A percentile compares a stretch with the other conserved stretches of the same genome.
phyloP scores from a whole-genome alignment of 106 monocot species.

The Gastrodia elata region DNA sequence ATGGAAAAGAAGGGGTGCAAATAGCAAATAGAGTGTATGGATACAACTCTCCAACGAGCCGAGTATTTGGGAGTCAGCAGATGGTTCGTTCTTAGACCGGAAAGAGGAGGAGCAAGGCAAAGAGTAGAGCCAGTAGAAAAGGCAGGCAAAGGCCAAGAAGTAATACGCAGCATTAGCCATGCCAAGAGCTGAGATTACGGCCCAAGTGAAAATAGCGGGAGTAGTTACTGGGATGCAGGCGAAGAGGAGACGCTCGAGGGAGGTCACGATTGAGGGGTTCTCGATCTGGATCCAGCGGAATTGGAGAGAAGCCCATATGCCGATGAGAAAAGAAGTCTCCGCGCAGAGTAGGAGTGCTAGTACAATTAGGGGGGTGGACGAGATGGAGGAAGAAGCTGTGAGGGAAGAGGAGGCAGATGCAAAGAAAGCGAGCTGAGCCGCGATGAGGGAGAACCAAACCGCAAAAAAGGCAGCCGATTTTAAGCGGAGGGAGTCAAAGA shows the following conservation, averaged over 20 bases:
- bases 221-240: constrained; percentile 63
- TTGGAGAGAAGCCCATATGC: constrained; percentile 81
- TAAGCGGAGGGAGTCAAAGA: constrained; percentile 69
- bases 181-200: constrained; percentile 65
- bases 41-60: constrained; percentile 71
- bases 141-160: constrained; percentile 45
- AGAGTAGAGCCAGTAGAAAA: constrained; percentile 88
- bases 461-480: constrained; percentile 55
- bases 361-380: constrained; percentile 37
- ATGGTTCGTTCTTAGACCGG: constrained; percentile 31
- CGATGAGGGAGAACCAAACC: constrained; percentile 68
- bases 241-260: constrained; percentile 82
- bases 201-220: constrained; percentile 78
- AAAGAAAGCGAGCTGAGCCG: constrained; percentile 70
- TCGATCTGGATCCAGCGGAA: constrained; percentile 86
- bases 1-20: constrained; percentile 56
- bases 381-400: constrained; percentile 14
- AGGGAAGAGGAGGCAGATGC: constrained; percentile 37
- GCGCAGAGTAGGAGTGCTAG: constrained; percentile 66
- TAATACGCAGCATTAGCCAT: constrained; percentile 63
- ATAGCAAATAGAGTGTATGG: constrained; percentile 76
- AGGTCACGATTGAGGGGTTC: constrained; percentile 43
- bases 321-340: constrained; percentile 59
- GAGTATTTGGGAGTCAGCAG: constrained; percentile 45
- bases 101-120: constrained; percentile 60